These are phyloP conservation scores for Seminavis robusta DNA, from an alignment of 108 stramenopile species.

Conservation along the genomic window DNA sequence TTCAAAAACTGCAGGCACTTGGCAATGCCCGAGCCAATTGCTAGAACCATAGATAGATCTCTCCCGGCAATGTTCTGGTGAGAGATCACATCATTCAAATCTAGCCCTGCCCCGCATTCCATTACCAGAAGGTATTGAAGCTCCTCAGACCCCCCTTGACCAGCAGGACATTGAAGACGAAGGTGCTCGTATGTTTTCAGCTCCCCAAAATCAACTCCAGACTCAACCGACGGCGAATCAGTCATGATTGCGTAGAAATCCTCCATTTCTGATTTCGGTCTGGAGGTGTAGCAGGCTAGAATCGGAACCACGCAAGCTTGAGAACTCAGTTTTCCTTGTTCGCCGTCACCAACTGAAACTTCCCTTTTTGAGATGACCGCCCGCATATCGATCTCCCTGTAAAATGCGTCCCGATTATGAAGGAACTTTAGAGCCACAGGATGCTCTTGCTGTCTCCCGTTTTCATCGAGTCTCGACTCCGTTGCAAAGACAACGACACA, in stretches of 20 bases:
- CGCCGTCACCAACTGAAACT: too few species aligned
- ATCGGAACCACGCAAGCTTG: conserved; percentile 5
- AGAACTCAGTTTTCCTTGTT: background rate
- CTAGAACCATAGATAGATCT: conserved; percentile 5
- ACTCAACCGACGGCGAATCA: background rate
- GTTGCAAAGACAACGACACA: conserved; percentile 17
- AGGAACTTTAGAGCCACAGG: conserved; percentile 17
- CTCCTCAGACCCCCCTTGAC: background rate
- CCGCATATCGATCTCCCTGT: conserved; percentile 4
- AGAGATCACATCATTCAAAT: conserved; percentile 11
- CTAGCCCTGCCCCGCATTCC: conserved; percentile 15
- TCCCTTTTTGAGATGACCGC: too few species aligned
- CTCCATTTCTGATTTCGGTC: background rate
- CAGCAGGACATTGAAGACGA: background rate
- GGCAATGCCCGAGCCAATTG: conserved; percentile 11
- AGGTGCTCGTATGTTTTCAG: conserved; percentile 3
- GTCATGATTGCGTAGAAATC: conserved; percentile 2
- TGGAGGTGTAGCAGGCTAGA: conserved; percentile 6
- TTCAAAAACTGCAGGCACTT: conserved; percentile 17
- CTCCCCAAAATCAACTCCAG: too few species aligned
- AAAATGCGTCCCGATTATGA: conserved; percentile 3
- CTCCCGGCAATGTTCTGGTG: conserved; percentile 21
- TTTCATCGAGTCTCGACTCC: conserved; percentile 2
- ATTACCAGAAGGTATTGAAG: conserved; percentile 17
- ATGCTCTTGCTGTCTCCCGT: conserved; percentile 2